Evolutionary conservation across 202 grass and related monocot genomes (phyloP).

Genomic region (Carex sylvatica): DNA sequence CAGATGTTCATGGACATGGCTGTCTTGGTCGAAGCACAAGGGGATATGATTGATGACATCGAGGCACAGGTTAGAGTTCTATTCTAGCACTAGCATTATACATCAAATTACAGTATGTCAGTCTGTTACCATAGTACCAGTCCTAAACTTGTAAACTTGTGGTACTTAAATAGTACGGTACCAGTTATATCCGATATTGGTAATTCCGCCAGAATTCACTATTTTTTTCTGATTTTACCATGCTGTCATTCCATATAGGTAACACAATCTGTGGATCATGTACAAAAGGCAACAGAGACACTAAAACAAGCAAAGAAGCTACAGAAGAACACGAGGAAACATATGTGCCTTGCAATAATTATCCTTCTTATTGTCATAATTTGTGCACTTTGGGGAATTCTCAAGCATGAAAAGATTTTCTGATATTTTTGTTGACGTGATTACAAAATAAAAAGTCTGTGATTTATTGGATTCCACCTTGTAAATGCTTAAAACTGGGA

Average conservation of each 20-base stretch:
- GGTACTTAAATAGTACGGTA: neutral
- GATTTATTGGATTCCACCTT: neutral
- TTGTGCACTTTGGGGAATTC: constrained; percentile 26
- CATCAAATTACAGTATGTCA: neutral
- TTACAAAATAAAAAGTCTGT: neutral
- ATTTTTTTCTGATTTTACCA: constrained; percentile 21
- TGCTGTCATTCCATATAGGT: constrained; percentile 38
- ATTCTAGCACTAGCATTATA: neutral
- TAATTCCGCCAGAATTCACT: neutral
- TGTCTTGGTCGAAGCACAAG: constrained; percentile 74
- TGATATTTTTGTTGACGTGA: neutral
- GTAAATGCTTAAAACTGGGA: neutral
- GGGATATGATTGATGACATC: constrained; percentile 73
- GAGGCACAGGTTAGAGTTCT: constrained; percentile 54
- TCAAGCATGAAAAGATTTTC: constrained; percentile 16
- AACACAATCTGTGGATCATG: constrained; percentile 66
- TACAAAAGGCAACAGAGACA: constrained; percentile 57
- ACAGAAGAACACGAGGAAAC: constrained; percentile 78
- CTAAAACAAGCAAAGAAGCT: constrained; percentile 59
- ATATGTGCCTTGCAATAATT: constrained; percentile 68
- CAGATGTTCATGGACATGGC: constrained; percentile 86
- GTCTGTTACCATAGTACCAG: neutral
- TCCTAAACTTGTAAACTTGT: neutral
- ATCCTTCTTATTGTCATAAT: constrained; percentile 49
- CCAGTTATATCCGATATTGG: neutral